Evolutionary conservation across 495 filamentous ascomycete genomes (phyloP).

Genomic region (Penicillium goetzii): DNA sequence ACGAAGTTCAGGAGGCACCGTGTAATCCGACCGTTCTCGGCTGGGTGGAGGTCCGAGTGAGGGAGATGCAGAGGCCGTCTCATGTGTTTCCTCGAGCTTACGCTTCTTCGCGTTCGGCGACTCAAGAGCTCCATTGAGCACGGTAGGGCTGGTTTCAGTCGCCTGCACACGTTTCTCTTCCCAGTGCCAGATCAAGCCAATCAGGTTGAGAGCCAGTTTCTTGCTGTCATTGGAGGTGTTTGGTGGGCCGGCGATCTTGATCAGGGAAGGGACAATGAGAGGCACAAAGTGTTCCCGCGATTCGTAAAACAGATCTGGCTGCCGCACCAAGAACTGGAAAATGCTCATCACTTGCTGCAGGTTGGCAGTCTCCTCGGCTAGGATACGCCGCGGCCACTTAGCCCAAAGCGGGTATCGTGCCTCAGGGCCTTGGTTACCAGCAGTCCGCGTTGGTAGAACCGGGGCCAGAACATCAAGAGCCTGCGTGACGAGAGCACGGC

Average conservation of each 20-base stretch:
- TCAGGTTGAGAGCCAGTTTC: slow-evolving; percentile 87
- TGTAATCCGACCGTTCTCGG: slow-evolving; percentile 67
- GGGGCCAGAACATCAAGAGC: slow-evolving; percentile 93
- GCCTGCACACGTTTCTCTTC: slow-evolving; percentile 77
- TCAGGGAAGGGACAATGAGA: slow-evolving; percentile 83
- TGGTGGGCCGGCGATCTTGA: slow-evolving; percentile 83
- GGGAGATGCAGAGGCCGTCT: slow-evolving; percentile 39
- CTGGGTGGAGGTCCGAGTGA: slow-evolving; percentile 52
- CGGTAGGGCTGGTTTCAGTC: slow-evolving; percentile 35
- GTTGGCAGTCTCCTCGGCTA: slow-evolving; percentile 96
- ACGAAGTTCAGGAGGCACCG: slow-evolving; percentile 65
- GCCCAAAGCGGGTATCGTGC: slow-evolving; percentile 79
- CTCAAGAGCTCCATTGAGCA: slow-evolving; percentile 57
- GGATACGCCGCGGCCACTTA: slow-evolving; percentile 83
- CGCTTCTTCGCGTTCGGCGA: slow-evolving; percentile 78
- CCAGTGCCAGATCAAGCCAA: slow-evolving; percentile 89
- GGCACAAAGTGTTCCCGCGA: slow-evolving; percentile 87
- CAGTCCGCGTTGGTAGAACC: slow-evolving; percentile 74
- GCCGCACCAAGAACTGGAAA: slow-evolving; percentile 92
- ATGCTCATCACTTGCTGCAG: slow-evolving; percentile 95
- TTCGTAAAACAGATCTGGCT: slow-evolving; percentile 93
- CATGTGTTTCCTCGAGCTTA: slow-evolving; percentile 63
- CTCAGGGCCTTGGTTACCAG: slow-evolving; percentile 50
- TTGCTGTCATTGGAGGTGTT: slow-evolving; percentile 91
- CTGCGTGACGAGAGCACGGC: slow-evolving; percentile 87